phyloP scores from a whole-genome alignment of 768 basidiomycete species.

The Mycena vitilis region DNA sequence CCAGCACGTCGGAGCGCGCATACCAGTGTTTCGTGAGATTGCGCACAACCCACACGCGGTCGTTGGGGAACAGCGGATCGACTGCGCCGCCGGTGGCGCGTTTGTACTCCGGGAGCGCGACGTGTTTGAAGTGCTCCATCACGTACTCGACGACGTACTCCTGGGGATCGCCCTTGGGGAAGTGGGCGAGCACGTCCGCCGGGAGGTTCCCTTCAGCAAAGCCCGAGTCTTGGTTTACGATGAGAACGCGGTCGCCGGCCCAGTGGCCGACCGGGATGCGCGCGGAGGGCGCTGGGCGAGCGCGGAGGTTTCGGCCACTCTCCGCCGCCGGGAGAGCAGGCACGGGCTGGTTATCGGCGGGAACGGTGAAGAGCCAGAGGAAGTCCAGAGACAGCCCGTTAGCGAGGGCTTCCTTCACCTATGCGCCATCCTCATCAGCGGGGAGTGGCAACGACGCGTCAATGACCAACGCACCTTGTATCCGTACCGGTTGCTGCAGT shows the following conservation, averaged over 20 bases:
- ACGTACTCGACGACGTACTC: constrained; percentile 4
- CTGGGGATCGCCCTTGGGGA: constrained; percentile 1
- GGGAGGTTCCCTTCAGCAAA: neutral
- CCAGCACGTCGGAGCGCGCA: constrained; percentile 14
- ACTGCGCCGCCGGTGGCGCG: neutral
- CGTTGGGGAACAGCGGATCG: constrained; percentile 14
- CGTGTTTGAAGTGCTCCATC: constrained; percentile 1
- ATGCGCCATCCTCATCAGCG: neutral
- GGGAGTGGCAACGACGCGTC: neutral
- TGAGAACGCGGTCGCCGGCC: constrained; percentile 29
- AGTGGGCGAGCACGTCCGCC: neutral
- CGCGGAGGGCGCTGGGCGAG: neutral
- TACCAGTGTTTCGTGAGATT: constrained; percentile 28
- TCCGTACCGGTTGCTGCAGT: neutral
- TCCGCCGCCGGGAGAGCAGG: neutral
- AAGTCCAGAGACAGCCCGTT: neutral
- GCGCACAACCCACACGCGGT: constrained; percentile 22
- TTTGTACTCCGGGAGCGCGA: constrained; percentile 11
- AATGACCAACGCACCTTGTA: constrained; percentile 2
- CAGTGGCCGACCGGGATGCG: constrained; percentile 26
- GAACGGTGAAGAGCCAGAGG: constrained; percentile 19
- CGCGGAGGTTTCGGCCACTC: neutral
- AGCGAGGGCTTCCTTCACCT: constrained; percentile 6
- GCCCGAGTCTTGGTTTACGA: constrained; percentile 18
- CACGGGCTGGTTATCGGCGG: neutral